A percentile compares a stretch with the other conserved stretches of the same genome.
Evolutionary conservation across 805 yeast species (phyloP).

Genomic region (Metschnikowia baotianmanensis): DNA sequence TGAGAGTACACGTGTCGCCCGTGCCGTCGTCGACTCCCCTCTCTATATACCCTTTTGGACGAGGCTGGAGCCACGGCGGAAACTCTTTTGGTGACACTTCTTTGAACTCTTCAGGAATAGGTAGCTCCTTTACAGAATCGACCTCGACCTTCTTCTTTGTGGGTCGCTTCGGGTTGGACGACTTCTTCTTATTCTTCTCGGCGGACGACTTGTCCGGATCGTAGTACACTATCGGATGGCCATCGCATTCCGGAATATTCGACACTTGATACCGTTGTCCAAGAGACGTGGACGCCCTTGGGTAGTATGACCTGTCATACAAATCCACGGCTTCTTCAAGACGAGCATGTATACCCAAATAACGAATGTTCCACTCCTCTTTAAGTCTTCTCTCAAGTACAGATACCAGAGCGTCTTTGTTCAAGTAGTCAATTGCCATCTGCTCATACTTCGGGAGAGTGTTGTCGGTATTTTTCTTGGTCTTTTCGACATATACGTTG

Average conservation of each 20-base stretch:
- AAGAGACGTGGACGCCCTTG: conserved; percentile 72
- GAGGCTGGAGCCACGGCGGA: conserved; percentile 75
- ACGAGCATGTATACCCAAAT: conserved; percentile 70
- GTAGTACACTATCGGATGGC: conserved; percentile 63
- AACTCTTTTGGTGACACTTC: conserved; percentile 43
- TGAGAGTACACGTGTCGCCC: conserved; percentile 51
- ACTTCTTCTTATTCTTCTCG: conserved; percentile 13
- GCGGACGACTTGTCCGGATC: conserved; percentile 34
- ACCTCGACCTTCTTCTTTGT: conserved; percentile 20
- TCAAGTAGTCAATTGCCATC: conserved; percentile 52
- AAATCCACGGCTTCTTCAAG: conserved; percentile 75
- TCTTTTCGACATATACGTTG: conserved; percentile 1
- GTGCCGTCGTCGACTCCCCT: conserved; percentile 69
- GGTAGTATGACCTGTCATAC: conserved; percentile 72
- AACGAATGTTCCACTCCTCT: conserved; percentile 84
- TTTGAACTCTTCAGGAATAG: conserved; percentile 48
- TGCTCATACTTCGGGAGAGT: conserved; percentile 53
- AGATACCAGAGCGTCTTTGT: conserved; percentile 40
- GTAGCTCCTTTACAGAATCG: conserved; percentile 27
- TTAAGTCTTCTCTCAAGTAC: conserved; percentile 47
- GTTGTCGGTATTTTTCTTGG: conserved; percentile 10
- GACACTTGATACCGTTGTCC: conserved; percentile 75
- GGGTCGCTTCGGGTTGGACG: conserved; percentile 11
- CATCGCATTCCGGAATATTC: conserved; percentile 59
- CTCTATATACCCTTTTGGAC: conserved; percentile 79